Conservation (phyloP, 768 basidiomycete species). For the Leccinum longicurvipes region DNA sequence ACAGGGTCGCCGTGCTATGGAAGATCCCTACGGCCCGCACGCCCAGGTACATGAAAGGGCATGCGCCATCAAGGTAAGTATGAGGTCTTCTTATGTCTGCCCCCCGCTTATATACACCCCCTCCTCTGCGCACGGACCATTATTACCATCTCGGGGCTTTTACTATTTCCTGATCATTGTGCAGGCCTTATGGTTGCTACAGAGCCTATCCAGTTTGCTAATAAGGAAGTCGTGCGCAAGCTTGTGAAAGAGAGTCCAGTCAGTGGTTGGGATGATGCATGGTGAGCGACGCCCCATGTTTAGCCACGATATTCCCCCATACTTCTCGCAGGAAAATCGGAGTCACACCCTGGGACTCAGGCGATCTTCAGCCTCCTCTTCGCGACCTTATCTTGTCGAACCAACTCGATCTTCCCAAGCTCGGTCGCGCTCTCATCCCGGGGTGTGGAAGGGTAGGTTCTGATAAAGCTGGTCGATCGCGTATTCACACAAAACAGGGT, state of each 20-base stretch:
- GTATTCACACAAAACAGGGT: constrained; percentile 11
- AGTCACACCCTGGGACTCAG: constrained; percentile 63
- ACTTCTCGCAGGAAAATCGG: constrained; percentile 38
- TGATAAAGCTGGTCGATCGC: neutral
- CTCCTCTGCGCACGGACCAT: constrained; percentile 26
- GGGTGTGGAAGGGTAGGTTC: constrained; percentile 50
- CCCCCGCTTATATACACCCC: constrained; percentile 29
- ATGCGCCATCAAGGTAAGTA: constrained; percentile 66
- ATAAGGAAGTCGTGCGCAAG: constrained; percentile 2
- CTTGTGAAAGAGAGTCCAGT: constrained; percentile 12
- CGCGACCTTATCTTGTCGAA: constrained; percentile 47
- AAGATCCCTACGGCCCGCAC: constrained; percentile 51
- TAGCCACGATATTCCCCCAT: neutral
- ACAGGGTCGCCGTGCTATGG: constrained; percentile 36
- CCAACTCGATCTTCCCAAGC: constrained; percentile 41
- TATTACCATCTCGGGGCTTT: neutral
- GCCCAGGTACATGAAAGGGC: constrained; percentile 52
- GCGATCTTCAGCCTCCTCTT: constrained; percentile 53
- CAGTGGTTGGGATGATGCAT: constrained; percentile 22
- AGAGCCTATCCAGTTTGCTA: neutral
- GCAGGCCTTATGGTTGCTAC: neutral
- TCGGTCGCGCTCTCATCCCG: constrained; percentile 46
- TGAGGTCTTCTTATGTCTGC: constrained; percentile 27
- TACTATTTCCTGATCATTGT: neutral
- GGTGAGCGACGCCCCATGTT: neutral